Evolutionary conservation across 2,329 filamentous ascomycete genomes (phyloP).

Genomic region (Fusarium sp.): DNA sequence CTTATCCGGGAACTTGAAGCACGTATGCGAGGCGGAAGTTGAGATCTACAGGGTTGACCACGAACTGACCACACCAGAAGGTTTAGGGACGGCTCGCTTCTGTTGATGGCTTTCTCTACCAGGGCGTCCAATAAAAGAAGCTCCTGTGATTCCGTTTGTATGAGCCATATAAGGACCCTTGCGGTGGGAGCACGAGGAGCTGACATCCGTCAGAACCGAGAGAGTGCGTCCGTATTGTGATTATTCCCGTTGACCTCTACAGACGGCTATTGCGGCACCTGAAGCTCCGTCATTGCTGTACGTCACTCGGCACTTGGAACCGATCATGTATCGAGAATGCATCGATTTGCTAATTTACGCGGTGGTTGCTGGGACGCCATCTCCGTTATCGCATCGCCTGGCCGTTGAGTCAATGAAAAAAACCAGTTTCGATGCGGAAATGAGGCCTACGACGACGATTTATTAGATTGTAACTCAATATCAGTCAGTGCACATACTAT

Average conservation of each 20-base stretch:
- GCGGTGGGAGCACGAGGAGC: slow-evolving; percentile 3
- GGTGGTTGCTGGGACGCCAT: too few species aligned
- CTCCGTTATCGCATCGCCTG: too few species aligned
- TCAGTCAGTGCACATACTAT: too few species aligned
- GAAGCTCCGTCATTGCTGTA: slow-evolving; percentile 14
- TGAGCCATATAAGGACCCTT: background rate
- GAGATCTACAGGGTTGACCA: slow-evolving; percentile 2
- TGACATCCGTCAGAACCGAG: slow-evolving; percentile 32
- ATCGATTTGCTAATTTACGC: too few species aligned
- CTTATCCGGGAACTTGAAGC: slow-evolving; percentile 10
- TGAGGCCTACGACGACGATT: too few species aligned
- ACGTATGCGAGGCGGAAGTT: slow-evolving; percentile 1
- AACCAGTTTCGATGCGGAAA: too few species aligned
- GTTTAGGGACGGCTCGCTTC: background rate
- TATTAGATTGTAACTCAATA: too few species aligned
- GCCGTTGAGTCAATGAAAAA: too few species aligned
- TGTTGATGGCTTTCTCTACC: background rate
- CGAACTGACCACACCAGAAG: slow-evolving; percentile 3
- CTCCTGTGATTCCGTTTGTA: background rate
- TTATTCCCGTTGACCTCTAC: slow-evolving; percentile 13
- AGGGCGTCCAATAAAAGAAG: background rate
- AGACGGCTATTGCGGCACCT: slow-evolving; percentile 8
- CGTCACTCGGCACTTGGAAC: background rate
- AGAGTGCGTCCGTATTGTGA: background rate
- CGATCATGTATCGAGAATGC: background rate